Conservation (phyloP, 352 stramenopile species). For the Globisporangium polare region DNA sequence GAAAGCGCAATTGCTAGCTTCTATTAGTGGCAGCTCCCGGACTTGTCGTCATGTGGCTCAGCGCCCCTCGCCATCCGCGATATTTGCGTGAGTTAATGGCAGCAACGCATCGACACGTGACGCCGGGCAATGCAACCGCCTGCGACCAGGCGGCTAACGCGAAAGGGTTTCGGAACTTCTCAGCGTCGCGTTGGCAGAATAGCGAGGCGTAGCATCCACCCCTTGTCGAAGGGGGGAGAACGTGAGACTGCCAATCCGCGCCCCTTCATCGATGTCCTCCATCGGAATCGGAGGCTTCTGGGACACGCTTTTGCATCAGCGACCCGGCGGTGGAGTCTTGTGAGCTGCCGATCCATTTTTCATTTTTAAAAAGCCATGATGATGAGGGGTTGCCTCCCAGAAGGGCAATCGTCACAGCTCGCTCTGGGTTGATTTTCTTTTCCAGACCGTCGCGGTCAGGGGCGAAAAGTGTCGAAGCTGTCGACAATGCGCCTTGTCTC, state of each 20-base stretch:
- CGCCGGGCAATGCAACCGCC: not conserved
- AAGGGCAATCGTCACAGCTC: too few species aligned
- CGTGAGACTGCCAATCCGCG: not conserved
- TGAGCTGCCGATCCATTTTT: not conserved
- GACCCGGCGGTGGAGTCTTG: not conserved
- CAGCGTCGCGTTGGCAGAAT: not conserved
- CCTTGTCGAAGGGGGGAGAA: not conserved
- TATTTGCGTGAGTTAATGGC: not conserved
- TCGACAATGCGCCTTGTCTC: slow-evolving; percentile 1
- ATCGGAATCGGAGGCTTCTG: too few species aligned
- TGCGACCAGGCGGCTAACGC: not conserved
- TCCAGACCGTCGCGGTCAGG: not conserved
- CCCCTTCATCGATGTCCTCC: not conserved
- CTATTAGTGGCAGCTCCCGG: not conserved
- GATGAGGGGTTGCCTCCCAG: not conserved
- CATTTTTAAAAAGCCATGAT: not conserved
- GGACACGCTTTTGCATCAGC: not conserved
- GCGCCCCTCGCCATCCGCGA: not conserved
- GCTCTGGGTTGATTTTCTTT: slow-evolving; percentile 1
- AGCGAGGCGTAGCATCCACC: too few species aligned
- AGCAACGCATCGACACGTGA: slow-evolving; percentile 1
- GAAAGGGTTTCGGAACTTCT: not conserved
- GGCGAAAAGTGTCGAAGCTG: not conserved
- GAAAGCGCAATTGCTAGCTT: not conserved
- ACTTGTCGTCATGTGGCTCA: not conserved